phyloP scores from a whole-genome alignment of 2,329 filamentous ascomycete genomes.

The Penicillium sp. region DNA sequence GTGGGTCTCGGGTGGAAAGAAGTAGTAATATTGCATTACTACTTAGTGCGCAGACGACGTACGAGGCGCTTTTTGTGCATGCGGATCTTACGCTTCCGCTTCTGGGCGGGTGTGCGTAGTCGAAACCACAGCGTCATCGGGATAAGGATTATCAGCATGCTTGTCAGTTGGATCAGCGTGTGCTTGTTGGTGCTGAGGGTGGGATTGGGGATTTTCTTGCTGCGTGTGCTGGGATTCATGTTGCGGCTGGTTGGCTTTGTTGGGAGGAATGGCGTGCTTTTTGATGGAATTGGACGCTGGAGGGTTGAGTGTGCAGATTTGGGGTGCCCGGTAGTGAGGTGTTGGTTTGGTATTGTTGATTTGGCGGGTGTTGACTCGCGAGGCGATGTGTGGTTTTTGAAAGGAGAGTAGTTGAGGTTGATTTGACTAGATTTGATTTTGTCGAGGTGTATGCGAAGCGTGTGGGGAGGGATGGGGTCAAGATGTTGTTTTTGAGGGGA shows the following conservation, averaged over 20 bases:
- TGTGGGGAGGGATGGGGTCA: constrained; percentile 18
- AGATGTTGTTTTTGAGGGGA: constrained; percentile 22
- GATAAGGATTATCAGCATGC: not conserved
- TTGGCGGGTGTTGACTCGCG: constrained; percentile 24
- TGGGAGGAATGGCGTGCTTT: constrained; percentile 32
- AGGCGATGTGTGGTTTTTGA: constrained; percentile 14
- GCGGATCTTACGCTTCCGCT: constrained; percentile 15
- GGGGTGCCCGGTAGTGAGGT: not conserved
- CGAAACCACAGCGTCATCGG: not conserved
- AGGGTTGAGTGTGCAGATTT: not conserved
- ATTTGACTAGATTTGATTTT: constrained; percentile 30
- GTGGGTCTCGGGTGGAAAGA: constrained; percentile 17
- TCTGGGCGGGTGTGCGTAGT: not conserved
- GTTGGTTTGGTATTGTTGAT: constrained; percentile 25
- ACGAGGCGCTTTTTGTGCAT: constrained; percentile 32
- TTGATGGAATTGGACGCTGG: too few relatives aligned
- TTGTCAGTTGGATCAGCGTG: not conserved
- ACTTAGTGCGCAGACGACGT: constrained; percentile 32
- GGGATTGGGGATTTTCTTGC: constrained; percentile 40
- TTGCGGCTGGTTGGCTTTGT: constrained; percentile 38
- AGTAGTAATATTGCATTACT: constrained; percentile 29
- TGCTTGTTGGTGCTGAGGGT: constrained; percentile 41
- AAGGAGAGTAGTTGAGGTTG: constrained; percentile 24
- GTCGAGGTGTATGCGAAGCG: constrained; percentile 22
- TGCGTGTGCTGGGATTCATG: constrained; percentile 27